These are phyloP conservation scores for Sugiyamaella pinicola DNA, from an alignment of 1,139 yeast genomes.

Conservation along the genomic window DNA sequence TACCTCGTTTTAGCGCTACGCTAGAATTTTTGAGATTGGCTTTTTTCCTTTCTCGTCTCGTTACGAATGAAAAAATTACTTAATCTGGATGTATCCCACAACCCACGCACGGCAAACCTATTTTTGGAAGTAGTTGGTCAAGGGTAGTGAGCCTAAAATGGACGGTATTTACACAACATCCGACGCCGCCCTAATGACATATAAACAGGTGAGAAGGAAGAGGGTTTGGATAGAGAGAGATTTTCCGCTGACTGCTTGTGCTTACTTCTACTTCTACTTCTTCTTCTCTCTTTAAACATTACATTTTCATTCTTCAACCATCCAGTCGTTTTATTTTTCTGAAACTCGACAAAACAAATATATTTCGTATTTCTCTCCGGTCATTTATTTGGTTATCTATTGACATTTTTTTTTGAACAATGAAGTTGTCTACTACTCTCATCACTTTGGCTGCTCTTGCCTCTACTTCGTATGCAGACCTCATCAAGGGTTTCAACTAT, in stretches of 20 bases:
- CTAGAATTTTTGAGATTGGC: no score
- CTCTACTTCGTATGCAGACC: conserved; percentile 9
- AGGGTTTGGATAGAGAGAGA: neutral
- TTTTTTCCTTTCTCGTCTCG: neutral
- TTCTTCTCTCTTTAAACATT: neutral
- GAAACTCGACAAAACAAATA: neutral
- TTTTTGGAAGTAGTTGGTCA: neutral
- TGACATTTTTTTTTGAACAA: neutral
- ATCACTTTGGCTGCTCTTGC: conserved; percentile 28
- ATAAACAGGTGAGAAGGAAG: neutral
- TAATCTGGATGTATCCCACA: neutral
- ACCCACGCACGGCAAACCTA: neutral
- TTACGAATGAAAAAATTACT: neutral
- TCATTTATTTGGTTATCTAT: neutral
- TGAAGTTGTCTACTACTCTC: neutral
- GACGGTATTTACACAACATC: neutral
- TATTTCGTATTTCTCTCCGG: no score
- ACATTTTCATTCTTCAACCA: no score
- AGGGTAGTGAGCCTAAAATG: neutral
- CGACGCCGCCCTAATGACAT: neutral
- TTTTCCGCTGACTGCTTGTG: neutral
- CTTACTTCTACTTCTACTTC: neutral
- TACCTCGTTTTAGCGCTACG: neutral
- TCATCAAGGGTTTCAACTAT: conserved; percentile 31
- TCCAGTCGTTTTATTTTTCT: neutral